Base-by-base conservation (phyloP, 768 basidiomycete genomes). In the Phanerochaete sordida region DNA sequence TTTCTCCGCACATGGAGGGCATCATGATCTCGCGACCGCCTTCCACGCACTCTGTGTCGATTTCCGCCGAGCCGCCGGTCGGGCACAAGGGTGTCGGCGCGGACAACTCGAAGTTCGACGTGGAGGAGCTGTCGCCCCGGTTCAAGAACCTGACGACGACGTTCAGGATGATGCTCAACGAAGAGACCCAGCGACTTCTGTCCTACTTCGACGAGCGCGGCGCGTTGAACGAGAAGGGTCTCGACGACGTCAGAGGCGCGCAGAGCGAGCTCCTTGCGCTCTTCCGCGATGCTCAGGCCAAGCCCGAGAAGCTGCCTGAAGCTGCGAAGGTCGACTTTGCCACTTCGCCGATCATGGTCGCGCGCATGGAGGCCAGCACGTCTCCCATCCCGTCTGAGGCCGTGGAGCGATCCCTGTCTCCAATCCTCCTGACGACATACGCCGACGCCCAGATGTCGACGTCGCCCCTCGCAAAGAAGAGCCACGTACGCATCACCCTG, bases 321-420 rank as follows among this genome's bases (percentile, higher is more conserved):
- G 30, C 31, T n/a, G 15, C 21, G 9, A 57, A 46, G 21, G 30
- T 46, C 13, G 56, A 57, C 46, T 57, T 46, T 46, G 55, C 56
- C 5, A 57, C 56, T 1, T 57, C 56, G 7, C 56, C 56, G 43
- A 57, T 57, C 31, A 27, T 57, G 12, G 56, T 57, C 31, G 56
- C 55, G 16, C 43, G 28, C 28, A 33, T 57, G 26, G 56, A 57
- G 28, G 15, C 26, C 7, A 16, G 39, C 4, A 57, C 56, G 26
- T 57, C 56, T 2, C 56, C 56, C 16, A n/a, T 57, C 15, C 44
- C 28, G 26, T 30, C 19, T 19, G 21, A 27, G 2, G 43, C 35
- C 27, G 31, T 46, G 16, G 56, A 57, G 7, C 56, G 46, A 11
- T 4, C 26, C 24, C 30, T 57, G 26, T 57, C 43, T 2, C 56